These are phyloP conservation scores for Marasmius oreades DNA, from an alignment of 1,284 basidiomycete species.

Conservation along the genomic window DNA sequence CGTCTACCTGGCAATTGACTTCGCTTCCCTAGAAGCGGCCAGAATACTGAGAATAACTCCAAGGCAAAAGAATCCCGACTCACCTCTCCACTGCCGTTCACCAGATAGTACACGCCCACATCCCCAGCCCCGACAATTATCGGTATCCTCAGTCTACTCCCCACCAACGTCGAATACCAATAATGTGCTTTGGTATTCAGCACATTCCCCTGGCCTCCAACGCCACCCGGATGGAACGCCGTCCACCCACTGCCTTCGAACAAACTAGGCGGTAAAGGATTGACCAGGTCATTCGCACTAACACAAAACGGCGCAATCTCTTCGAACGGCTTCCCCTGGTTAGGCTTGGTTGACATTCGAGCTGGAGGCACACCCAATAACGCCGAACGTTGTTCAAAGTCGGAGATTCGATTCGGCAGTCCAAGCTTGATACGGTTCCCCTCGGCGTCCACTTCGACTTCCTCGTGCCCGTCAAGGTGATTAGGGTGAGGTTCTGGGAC, in stretches of 20 bases:
- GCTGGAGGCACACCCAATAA: slow-evolving; percentile 63
- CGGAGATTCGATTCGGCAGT: slow-evolving; percentile 24
- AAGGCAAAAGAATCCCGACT: background rate
- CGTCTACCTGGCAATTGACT: slow-evolving; percentile 85
- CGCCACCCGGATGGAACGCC: slow-evolving; percentile 59
- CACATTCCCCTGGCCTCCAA: background rate
- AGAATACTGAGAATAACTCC: background rate
- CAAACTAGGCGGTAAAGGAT: slow-evolving; percentile 84
- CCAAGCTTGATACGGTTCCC: slow-evolving; percentile 24
- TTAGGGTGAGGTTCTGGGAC: slow-evolving; percentile 37
- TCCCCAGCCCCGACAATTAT: slow-evolving; percentile 74
- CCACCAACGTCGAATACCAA: slow-evolving; percentile 81
- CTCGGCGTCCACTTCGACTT: slow-evolving; percentile 26
- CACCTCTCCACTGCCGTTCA: slow-evolving; percentile 43
- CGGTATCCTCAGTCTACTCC: slow-evolving; percentile 74
- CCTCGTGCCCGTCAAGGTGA: slow-evolving; percentile 21
- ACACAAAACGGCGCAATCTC: slow-evolving; percentile 90
- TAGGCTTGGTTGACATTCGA: slow-evolving; percentile 72
- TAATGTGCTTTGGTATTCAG: slow-evolving; percentile 70
- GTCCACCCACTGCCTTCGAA: slow-evolving; percentile 92
- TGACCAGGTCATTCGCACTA: slow-evolving; percentile 90
- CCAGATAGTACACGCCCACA: slow-evolving; percentile 74
- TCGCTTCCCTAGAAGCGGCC: slow-evolving; percentile 47
- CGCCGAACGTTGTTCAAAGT: slow-evolving; percentile 20
- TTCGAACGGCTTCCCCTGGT: slow-evolving; percentile 55